phyloP scores from a whole-genome alignment of 768 basidiomycete genomes.

The Lactarius evosmus region DNA sequence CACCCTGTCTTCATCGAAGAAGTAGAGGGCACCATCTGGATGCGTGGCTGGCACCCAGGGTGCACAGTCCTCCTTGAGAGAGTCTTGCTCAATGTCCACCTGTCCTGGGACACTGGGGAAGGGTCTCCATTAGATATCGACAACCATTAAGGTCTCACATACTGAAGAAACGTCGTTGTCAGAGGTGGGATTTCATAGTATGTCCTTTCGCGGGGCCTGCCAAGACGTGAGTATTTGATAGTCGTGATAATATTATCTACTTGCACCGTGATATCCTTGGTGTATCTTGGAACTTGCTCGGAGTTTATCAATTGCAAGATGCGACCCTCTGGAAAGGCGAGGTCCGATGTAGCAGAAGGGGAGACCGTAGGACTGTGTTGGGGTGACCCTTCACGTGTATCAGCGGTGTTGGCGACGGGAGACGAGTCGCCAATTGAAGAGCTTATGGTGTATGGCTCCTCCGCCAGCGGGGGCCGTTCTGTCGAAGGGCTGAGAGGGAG shows the following conservation, averaged over 20 bases:
- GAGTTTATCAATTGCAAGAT: neutral
- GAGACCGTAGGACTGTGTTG: neutral
- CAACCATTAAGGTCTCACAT: neutral
- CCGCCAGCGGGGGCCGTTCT: neutral
- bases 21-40: conserved; percentile 63
- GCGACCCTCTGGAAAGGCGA: conserved; percentile 3
- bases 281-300: conserved; percentile 21
- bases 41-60: conserved; percentile 49
- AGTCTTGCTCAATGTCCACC: neutral
- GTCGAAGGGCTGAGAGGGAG: neutral
- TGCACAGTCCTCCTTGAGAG: neutral
- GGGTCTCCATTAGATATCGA: neutral
- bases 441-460: neutral
- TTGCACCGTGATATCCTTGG: conserved; percentile 8
- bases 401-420: neutral
- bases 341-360: neutral
- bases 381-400: neutral
- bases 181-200: neutral
- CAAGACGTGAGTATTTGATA: neutral
- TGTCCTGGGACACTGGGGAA: neutral
- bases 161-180: conserved; percentile 14
- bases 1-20: conserved; percentile 46
- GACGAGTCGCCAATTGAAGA: neutral
- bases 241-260: neutral
- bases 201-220: conserved; percentile 9